Evolutionary conservation across 1,139 yeast species (phyloP).

Genomic region (Pichia sp.): DNA sequence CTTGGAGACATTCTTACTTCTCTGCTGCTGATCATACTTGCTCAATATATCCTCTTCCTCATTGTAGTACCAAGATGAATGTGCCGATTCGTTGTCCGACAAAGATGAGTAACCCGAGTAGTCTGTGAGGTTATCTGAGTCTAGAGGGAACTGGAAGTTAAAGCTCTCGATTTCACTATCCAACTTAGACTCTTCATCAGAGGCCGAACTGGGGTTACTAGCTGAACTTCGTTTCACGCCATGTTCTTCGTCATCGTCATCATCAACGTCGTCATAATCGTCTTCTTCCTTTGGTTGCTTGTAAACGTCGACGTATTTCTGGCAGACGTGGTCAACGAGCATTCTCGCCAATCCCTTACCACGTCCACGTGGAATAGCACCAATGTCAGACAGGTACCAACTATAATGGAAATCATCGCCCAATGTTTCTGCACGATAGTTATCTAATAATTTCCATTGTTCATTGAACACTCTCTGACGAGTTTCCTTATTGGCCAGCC

Average conservation of each 20-base stretch:
- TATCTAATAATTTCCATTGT: conserved; percentile 49
- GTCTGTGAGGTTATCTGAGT: conserved; percentile 26
- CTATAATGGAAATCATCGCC: conserved; percentile 33
- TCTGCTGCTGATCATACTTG: conserved; percentile 24
- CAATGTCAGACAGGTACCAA: conserved; percentile 58
- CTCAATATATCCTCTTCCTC: conserved; percentile 27
- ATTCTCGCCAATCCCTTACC: conserved; percentile 60
- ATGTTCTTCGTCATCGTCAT: neutral
- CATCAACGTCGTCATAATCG: conserved; percentile 18
- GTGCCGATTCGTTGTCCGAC: conserved; percentile 27
- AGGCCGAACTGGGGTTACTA: conserved; percentile 4
- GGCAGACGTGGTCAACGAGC: conserved; percentile 45
- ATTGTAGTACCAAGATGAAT: conserved; percentile 27
- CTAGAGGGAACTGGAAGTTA: conserved; percentile 26
- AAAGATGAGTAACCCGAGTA: conserved; percentile 27
- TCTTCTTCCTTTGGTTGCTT: conserved; percentile 17
- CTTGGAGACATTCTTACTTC: conserved; percentile 10
- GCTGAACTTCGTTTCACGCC: too few relatives aligned
- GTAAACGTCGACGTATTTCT: conserved; percentile 25
- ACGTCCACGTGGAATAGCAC: conserved; percentile 52
- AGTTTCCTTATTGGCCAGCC: conserved; percentile 37
- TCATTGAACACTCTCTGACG: conserved; percentile 51
- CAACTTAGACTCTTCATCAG: conserved; percentile 23
- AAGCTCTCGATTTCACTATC: conserved; percentile 28
- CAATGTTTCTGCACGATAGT: conserved; percentile 31